Base-by-base conservation (phyloP, 1,284 basidiomycete species). In the Termitomyces sp. region DNA sequence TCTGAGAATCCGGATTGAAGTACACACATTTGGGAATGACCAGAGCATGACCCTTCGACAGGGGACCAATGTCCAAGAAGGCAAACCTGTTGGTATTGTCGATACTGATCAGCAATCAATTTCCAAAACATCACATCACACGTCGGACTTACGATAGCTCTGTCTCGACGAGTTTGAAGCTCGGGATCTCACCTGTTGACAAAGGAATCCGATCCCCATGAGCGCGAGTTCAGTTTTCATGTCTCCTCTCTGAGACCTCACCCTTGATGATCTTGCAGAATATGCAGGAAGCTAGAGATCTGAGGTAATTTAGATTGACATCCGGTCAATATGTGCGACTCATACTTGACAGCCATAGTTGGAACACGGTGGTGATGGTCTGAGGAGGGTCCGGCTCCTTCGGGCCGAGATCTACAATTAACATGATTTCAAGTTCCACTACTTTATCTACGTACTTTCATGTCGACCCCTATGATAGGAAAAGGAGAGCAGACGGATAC, bases 191-290 rank as follows among this genome's bases (percentile, higher is more conserved):
- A 51, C 84, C 85, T 88, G 26, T 47, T 24, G 41, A 13, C 5
- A 28, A 21, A 21, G 12, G n/a, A 43, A 34, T 26, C 40, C 28
- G 17, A 30, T 31, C 38, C 31, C 31, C 13, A 10, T 51, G 31
- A 55, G 38, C 28, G 34, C 38, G 44, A 31, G 7, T 52, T 33
- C 19, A 54, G 9, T 15, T 36, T 38, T 46, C 39, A 43, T 31
- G 13, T 33, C 34, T 41, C 21, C 5, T 8, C 66, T 36, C 7
- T 73, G 52, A 15, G 9, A 19, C 15, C 56, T 49, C 34, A 83
- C 92, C 90, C 75, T 91, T 90, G 74, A 94, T 81, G 68, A 95
- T 94, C 74, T 87, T 94, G 80, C 92, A 95, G 76, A 95, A 95
- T 64, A 94, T 73, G 70, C 92, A 94, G 33, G 69, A 70, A 3